phyloP scores from a whole-genome alignment of 768 basidiomycete species.

The Mycena rebaudengoi region DNA sequence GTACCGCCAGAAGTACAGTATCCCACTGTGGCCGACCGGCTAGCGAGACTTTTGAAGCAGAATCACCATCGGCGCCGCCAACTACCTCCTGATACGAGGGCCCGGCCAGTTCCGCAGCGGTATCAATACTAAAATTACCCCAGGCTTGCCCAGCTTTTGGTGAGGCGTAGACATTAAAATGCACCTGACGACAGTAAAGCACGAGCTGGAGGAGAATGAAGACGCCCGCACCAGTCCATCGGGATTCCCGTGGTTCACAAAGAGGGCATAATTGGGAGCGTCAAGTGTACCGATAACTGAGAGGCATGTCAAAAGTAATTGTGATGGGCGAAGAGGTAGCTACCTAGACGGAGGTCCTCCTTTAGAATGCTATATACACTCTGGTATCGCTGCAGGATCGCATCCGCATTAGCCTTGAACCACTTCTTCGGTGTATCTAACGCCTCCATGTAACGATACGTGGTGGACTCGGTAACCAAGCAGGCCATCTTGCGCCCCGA shows the following conservation, averaged over 20 bases:
- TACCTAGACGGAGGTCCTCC: conserved; percentile 67
- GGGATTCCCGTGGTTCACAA: conserved; percentile 71
- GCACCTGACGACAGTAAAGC: conserved; percentile 36
- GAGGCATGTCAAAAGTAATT: neutral
- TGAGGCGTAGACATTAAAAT: conserved; percentile 63
- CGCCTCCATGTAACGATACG: conserved; percentile 72
- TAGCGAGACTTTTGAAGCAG: conserved; percentile 54
- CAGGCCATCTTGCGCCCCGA: conserved; percentile 73
- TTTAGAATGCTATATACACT: conserved; percentile 55
- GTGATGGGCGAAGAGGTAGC: conserved; percentile 4
- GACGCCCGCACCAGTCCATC: conserved; percentile 43
- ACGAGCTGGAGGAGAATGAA: neutral
- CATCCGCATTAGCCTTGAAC: conserved; percentile 75
- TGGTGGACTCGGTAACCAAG: conserved; percentile 73
- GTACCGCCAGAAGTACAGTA: conserved; percentile 56
- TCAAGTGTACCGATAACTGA: conserved; percentile 73
- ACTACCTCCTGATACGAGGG: conserved; percentile 45
- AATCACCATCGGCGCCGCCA: conserved; percentile 26
- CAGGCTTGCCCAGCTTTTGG: conserved; percentile 56
- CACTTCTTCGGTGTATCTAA: conserved; percentile 73
- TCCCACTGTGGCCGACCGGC: conserved; percentile 46
- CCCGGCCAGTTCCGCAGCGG: conserved; percentile 43
- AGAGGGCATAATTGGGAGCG: conserved; percentile 75
- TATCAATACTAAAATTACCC: conserved; percentile 66
- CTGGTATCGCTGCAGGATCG: conserved; percentile 66